Evolutionary conservation across 345 rosid species (phyloP).

Genomic region (Ailanthus altissimus): DNA sequence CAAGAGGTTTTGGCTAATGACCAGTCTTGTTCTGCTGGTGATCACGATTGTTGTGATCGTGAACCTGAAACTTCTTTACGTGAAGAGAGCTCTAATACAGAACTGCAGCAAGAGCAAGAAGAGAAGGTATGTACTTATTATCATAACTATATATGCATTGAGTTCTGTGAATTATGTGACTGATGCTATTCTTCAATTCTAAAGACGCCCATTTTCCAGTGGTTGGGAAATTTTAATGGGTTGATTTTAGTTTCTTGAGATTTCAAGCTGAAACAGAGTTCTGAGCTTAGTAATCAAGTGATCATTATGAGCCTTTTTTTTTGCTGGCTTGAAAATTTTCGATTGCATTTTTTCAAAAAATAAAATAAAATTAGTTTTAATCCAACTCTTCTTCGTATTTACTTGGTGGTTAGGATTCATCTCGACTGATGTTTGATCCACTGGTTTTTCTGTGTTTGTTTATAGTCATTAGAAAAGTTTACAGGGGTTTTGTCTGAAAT

Average conservation of each 20-base stretch:
- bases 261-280: background rate
- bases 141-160: background rate
- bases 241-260: slow-evolving; percentile 12
- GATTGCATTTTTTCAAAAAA: background rate
- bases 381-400: no score
- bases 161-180: background rate
- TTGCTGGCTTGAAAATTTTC: background rate
- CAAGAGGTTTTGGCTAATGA: slow-evolving; percentile 2
- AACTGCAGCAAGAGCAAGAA: background rate
- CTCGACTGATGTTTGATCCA: background rate
- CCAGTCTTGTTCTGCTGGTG: slow-evolving; percentile 5
- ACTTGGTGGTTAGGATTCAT: no score
- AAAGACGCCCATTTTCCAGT: slow-evolving; percentile 5
- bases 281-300: background rate
- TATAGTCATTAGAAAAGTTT: background rate
- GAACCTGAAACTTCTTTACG: background rate
- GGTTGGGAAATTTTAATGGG: slow-evolving; percentile 2
- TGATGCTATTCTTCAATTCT: background rate
- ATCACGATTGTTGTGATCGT: background rate
- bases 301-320: background rate
- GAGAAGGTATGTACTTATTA: background rate
- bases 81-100: slow-evolving; percentile 8
- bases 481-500: background rate
- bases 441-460: background rate
- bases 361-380: no score